Evolutionary conservation across 2,329 filamentous ascomycete species (phyloP).

Genomic region (Claviceps purpurea): DNA sequence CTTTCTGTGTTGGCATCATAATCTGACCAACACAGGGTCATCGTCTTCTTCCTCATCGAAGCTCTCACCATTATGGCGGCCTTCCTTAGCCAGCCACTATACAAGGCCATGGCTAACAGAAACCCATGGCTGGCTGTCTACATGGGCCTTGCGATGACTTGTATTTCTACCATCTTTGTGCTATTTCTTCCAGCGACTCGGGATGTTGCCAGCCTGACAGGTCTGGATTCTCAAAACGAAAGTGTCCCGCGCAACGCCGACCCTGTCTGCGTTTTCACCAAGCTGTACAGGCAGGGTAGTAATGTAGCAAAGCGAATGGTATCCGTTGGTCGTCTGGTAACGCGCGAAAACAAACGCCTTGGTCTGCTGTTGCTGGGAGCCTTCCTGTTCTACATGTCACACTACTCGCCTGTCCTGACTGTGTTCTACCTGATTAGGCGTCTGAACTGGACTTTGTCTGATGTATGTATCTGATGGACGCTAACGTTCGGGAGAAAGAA

Average conservation of each 20-base stretch:
- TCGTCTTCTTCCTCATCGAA: background rate
- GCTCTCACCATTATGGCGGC: background rate
- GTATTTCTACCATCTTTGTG: background rate
- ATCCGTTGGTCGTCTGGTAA: background rate
- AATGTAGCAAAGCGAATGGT: background rate
- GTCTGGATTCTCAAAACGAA: background rate
- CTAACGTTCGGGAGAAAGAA: background rate
- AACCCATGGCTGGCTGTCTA: constrained; percentile 1
- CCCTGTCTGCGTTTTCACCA: background rate
- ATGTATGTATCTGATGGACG: background rate
- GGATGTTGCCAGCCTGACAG: background rate
- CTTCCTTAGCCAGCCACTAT: background rate
- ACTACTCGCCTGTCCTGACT: background rate
- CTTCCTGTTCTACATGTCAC: constrained; percentile 1
- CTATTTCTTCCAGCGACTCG: constrained; percentile 4
- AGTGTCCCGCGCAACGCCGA: background rate
- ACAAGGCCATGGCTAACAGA: background rate
- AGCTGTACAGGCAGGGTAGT: background rate
- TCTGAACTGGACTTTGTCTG: background rate
- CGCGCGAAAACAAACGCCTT: constrained; percentile 1
- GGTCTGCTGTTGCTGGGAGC: background rate
- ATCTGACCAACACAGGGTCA: background rate
- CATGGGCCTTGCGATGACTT: constrained; percentile 3
- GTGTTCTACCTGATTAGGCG: background rate
- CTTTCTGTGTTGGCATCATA: too few relatives aligned